Base-by-base conservation (phyloP, 371 early-diverging fungal genomes). In the Mucor indicus region DNA sequence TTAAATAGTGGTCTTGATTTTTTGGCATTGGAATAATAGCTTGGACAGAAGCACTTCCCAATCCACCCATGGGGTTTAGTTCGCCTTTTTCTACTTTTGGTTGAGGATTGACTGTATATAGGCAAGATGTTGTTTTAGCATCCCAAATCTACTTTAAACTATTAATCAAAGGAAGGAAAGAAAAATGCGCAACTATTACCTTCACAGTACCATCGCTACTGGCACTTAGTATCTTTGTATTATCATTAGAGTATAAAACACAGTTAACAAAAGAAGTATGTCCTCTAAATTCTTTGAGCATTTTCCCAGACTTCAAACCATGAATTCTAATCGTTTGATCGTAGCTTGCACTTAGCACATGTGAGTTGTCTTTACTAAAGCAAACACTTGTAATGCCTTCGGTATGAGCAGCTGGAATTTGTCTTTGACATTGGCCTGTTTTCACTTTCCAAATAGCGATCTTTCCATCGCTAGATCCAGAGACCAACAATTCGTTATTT, bases 171-270 rank as follows among this genome's bases (percentile, higher is more conserved):
- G 17, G 19, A 19, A 10, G 16, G 19, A 3, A 37, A 19, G 11
- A 11, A 27, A 11, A 27, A 11, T 7, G 29, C 5, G 8, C 4
- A 33, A 10, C 6, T 44, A 19, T 37, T 72, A 91, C 89, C 77
- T 85, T 92, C 37, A 91, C 74, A 0, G 89, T 85, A 3, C 96
- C 96, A 57, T 97, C 98, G 48, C 87, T 87, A 32, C 90, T 88
- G 0, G 79, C 90, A 55, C 85, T 90, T 13, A 93, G 50, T 1
- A 97, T 69, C 2, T 75, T 61, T 1, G 75, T 51, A 54, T 81
- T 81, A 51, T 91, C 91, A 9, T 63, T 38, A 11, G 83, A 83
- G 49, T 83, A 97, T 2, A 80, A 42, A 2, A 83, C 91, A 15
- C 75, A 66, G 63, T 93, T 96, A 32, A 95, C 87, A 53, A 87